Base-by-base conservation (phyloP, 2,329 filamentous ascomycete genomes). In the Amesomyces nigricolor region DNA sequence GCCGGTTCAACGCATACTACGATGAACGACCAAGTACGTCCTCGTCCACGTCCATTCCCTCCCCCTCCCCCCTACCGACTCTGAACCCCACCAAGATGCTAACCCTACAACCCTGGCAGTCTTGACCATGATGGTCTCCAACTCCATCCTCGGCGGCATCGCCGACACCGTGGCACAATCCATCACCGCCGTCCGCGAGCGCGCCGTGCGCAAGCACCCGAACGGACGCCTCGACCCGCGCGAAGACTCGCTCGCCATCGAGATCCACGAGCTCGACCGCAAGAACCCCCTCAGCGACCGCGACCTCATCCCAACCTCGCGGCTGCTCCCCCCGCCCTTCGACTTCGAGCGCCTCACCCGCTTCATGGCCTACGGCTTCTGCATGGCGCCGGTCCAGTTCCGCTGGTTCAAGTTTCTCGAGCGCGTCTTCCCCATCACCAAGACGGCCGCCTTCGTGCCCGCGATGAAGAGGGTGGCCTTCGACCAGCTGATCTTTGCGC, bases 111-210 rank as follows among this genome's bases (percentile, higher is more conserved):
- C 22, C 16, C 17, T 3, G 11, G 37, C 68, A 88, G 89, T 99
- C 42, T 82, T 99, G 66, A 99, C 94, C 60, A 99, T 95, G 73
- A 99, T 99, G 92, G 89, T 96, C 68, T 96, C 92, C 70, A 99
- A 99, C 75, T 89, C 94, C 63, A 87, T 97, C 54, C 84, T 99
- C 57, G 91, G 90, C 74, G 94, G 94, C 65, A 87, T 99, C 64
- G 94, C 94, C 72, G 94, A 99, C 72, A 97, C 94, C 35, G 89
- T 95, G 47, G 94, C 94, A 56, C 94, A 99, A 72, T 86, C 88
- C 57, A 88, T 99, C 69, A 95, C 94, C 3, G 84, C 91, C 17
- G 81, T 96, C 58, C 86, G 88, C 57, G 73, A 87, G 68, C 82
- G 83, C 59, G 79, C 84, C 7, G 66, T 83, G 3, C 80, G 81